A percentile compares a stretch with the other conserved stretches of the same genome.
phyloP scores from a whole-genome alignment of 2,329 filamentous ascomycete genomes.

The Aspergillus aculeatus region DNA sequence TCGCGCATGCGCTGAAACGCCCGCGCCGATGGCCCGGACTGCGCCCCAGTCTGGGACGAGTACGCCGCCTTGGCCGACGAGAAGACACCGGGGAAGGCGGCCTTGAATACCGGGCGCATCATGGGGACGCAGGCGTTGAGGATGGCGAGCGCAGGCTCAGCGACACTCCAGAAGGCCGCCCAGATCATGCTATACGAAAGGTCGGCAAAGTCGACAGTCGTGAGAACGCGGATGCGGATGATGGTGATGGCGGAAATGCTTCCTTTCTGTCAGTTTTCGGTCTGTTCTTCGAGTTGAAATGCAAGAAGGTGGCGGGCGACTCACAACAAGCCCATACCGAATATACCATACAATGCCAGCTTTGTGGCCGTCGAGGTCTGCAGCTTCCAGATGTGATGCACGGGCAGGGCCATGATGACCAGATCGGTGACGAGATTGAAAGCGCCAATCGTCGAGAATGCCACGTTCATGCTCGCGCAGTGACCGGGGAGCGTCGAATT shows the following conservation, averaged over 20 bases:
- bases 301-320: not conserved
- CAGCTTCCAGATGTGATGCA: conserved; percentile 27
- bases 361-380: conserved; percentile 25
- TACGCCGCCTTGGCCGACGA: conserved; percentile 1
- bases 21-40: not conserved
- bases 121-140: conserved; percentile 25
- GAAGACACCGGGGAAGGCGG: conserved; percentile 13
- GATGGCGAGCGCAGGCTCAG: conserved; percentile 25
- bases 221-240: conserved; percentile 25
- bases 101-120: conserved; percentile 23
- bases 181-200: conserved; percentile 24
- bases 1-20: conserved; percentile 1
- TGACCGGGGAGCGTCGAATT: conserved; percentile 17
- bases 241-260: conserved; percentile 27
- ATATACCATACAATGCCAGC: conserved; percentile 23
- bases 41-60: not conserved
- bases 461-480: conserved; percentile 23
- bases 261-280: not conserved
- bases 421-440: conserved; percentile 27
- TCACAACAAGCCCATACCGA: conserved; percentile 26
- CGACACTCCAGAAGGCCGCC: conserved; percentile 28
- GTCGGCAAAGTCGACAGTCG: conserved; percentile 21
- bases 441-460: conserved; percentile 24
- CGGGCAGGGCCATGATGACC: conserved; percentile 23
- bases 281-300: not conserved